Base-by-base conservation (phyloP, 1,284 basidiomycete species). In the Bjerkandera adusta region DNA sequence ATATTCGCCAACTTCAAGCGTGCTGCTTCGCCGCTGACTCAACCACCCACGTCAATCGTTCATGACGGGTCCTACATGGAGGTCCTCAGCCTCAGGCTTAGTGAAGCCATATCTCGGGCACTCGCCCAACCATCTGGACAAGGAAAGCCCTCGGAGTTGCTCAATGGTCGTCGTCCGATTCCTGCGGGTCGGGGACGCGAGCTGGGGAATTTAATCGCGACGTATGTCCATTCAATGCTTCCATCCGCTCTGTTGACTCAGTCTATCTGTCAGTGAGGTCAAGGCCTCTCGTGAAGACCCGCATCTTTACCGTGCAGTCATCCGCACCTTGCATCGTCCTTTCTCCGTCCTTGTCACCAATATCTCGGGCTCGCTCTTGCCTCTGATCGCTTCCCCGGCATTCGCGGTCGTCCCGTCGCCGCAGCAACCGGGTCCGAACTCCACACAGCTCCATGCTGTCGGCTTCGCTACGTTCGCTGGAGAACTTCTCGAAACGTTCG, bases 31-130 rank as follows among this genome's bases (percentile, higher is more conserved):
- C 57, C 64, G 3, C 54, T 70, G 3, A 61, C 63, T 10, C 59
- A 70, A 0, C 58, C 46, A 15, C 13, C 69, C 2, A 57, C 70
- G 3, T 69, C 78, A 6, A 74, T 84, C 33, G 68, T 83, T 30
- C 86, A 87, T 57, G 86, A 89, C 61, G 84, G 83, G 43, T 85
- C 84, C 4, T 90, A 89, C 63, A 73, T 89, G 49, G 84, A 89
- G 61, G 76, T 81, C 44, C 76, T 90, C 39, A 73, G 80, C 54
- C 71, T 89, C 47, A 88, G 83, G 61, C 70, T 91, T 33, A 88
- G 81, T 58, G 88, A 91, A 63, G 86, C 83, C 0, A 84, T 87
- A n/a, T 81, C 85, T 36, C 87, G 79, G 66, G 83, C 85, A 1
- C 69, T 90, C 34, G 72, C 77, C 11, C 81, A 83, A 53, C 83